Evolutionary conservation across 2,329 filamentous ascomycete species (phyloP).

Genomic region (Verticillium klebahnii): DNA sequence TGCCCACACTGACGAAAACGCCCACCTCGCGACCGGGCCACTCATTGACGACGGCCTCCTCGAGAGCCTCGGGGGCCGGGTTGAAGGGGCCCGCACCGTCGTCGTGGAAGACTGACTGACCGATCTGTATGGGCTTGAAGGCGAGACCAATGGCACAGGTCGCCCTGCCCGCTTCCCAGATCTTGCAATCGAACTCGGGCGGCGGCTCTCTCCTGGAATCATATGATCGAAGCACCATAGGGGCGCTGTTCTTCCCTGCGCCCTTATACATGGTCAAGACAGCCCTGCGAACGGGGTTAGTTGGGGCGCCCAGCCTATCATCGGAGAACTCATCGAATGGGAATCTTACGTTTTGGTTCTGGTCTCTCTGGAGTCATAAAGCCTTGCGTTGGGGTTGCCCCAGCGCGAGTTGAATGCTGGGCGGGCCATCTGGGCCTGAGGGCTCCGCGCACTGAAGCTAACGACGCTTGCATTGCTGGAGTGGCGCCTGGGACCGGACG

Average conservation of each 20-base stretch:
- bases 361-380: conserved; percentile 85
- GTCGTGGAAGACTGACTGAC: conserved; percentile 90
- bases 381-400: conserved; percentile 76
- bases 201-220: conserved; percentile 89
- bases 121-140: conserved; percentile 93
- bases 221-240: conserved; percentile 83
- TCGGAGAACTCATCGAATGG: background rate
- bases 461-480: conserved; percentile 77
- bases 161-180: conserved; percentile 96
- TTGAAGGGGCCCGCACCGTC: conserved; percentile 92
- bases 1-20: conserved; percentile 91
- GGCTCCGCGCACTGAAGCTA: conserved; percentile 70
- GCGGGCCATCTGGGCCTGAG: conserved; percentile 48
- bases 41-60: conserved; percentile 88
- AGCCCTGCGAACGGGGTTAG: conserved; percentile 50
- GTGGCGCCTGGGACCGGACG: conserved; percentile 52
- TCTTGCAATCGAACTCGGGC: conserved; percentile 87
- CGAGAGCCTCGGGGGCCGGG: conserved; percentile 76
- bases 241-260: conserved; percentile 60
- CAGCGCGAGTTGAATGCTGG: conserved; percentile 53
- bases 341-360: conserved; percentile 78
- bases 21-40: conserved; percentile 93
- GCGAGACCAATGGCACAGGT: conserved; percentile 86
- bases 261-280: conserved; percentile 90
- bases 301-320: too few relatives aligned